Evolutionary conservation across 257 asterid species (phyloP).

Genomic region (Ajuga chamaepitys): DNA sequence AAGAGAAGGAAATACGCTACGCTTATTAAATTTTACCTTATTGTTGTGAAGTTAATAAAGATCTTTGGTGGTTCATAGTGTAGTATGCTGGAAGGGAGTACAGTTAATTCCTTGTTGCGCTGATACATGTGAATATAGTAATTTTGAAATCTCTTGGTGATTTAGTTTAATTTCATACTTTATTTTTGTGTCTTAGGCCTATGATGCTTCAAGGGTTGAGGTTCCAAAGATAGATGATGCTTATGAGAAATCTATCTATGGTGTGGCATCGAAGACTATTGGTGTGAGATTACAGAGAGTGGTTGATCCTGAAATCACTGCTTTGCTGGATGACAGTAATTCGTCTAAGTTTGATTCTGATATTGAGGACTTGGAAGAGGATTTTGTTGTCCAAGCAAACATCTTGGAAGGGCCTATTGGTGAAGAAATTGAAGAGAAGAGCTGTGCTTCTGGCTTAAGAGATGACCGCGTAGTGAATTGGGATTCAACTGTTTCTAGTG

Average conservation of each 20-base stretch:
- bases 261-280: conserved; percentile 52
- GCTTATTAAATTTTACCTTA: too few species aligned
- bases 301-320: conserved; percentile 82
- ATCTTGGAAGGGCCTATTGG: conserved; percentile 38
- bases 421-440: conserved; percentile 29
- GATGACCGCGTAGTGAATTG: conserved; percentile 7
- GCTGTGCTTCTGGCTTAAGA: conserved; percentile 11
- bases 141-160: neutral
- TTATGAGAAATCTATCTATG: conserved; percentile 32
- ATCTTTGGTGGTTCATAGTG: neutral
- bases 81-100: neutral
- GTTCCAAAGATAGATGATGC: conserved; percentile 42
- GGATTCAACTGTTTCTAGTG: conserved; percentile 16
- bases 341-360: conserved; percentile 57
- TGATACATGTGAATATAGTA: neutral
- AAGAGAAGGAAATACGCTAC: neutral
- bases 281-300: conserved; percentile 57
- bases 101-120: neutral
- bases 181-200: conserved; percentile 47
- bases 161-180: neutral
- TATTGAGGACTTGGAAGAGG: conserved; percentile 85
- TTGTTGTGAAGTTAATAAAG: neutral
- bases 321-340: conserved; percentile 62
- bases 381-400: conserved; percentile 72
- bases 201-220: conserved; percentile 72